Evolutionary conservation across 306 rosid genomes (phyloP).

Genomic region (Urtica urens): DNA sequence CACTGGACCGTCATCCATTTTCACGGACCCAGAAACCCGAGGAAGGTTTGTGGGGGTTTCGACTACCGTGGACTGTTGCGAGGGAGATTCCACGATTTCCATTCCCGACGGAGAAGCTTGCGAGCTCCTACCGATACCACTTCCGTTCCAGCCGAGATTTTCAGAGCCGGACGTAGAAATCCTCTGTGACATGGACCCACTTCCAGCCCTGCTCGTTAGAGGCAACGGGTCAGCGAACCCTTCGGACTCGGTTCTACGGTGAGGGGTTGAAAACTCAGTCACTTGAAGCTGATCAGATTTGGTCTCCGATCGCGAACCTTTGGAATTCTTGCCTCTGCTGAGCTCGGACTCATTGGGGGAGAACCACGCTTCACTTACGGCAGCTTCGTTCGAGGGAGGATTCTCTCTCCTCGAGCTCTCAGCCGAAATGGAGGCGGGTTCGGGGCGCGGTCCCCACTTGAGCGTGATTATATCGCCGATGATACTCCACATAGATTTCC

Average conservation of each 20-base stretch:
- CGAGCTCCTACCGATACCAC: conserved; percentile 28
- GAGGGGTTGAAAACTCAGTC: conserved; percentile 15
- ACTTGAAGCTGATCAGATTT: conserved; percentile 30
- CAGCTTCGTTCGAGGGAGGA: conserved; percentile 53
- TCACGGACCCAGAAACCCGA: conserved; percentile 16
- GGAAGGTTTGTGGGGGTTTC: conserved; percentile 1
- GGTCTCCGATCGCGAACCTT: conserved; percentile 22
- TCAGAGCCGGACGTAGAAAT: conserved; percentile 46
- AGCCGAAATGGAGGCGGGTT: conserved; percentile 36
- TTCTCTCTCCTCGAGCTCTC: conserved; percentile 46
- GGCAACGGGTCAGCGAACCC: conserved; percentile 26
- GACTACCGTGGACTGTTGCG: conserved; percentile 22
- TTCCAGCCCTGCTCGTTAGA: conserved; percentile 28
- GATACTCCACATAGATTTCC: conserved; percentile 61
- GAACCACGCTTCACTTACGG: conserved; percentile 49
- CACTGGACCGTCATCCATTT: conserved; percentile 28
- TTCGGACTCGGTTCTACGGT: conserved; percentile 31
- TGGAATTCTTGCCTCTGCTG: conserved; percentile 29
- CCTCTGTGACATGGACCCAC: conserved; percentile 35
- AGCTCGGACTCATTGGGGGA: conserved; percentile 71
- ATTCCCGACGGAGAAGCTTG: conserved; percentile 31
- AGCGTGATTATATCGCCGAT: conserved; percentile 51
- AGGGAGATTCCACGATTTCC: conserved; percentile 24
- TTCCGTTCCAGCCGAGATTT: conserved; percentile 25
- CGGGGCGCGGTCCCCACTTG: conserved; percentile 50